A percentile compares a stretch with the other conserved stretches of the same genome.
Conservation (phyloP, 2,329 filamentous ascomycete genomes). For the Periconia macrospinosa region DNA sequence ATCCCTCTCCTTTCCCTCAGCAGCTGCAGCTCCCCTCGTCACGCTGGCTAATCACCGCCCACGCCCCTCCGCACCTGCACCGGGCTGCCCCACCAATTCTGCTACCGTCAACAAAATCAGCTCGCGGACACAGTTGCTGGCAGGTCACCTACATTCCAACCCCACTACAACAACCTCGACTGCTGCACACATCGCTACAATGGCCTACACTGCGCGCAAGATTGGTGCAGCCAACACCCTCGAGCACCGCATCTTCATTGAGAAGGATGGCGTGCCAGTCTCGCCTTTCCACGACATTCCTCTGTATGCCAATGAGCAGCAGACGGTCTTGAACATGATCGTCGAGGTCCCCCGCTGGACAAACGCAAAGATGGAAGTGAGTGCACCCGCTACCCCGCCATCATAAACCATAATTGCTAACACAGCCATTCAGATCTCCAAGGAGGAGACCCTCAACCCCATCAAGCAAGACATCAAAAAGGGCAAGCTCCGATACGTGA, state of each 20-base stretch:
- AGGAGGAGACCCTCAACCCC: conserved; percentile 96
- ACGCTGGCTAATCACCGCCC: conserved; percentile 44
- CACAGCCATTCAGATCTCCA: conserved; percentile 76
- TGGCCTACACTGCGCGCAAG: conserved; percentile 82
- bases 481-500: conserved; percentile 98
- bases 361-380: conserved; percentile 98
- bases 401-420: conserved; percentile 18
- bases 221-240: conserved; percentile 87
- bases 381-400: conserved; percentile 39
- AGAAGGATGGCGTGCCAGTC: conserved; percentile 92
- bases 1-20: conserved; percentile 23
- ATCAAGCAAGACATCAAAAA: conserved; percentile 99
- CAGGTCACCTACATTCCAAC: conserved; percentile 42
- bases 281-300: conserved; percentile 99
- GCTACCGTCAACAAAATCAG: conserved; percentile 44
- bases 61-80: conserved; percentile 20
- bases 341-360: conserved; percentile 99
- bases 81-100: conserved; percentile 43
- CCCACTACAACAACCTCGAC: conserved; percentile 22
- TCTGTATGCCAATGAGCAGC: conserved; percentile 93
- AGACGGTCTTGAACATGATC: conserved; percentile 97
- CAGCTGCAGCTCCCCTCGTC: conserved; percentile 32
- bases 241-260: conserved; percentile 96
- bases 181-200: conserved; percentile 37
- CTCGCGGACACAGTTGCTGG: conserved; percentile 42